phyloP scores from a whole-genome alignment of 495 filamentous ascomycete genomes.

The Alectoria sarmentosa region DNA sequence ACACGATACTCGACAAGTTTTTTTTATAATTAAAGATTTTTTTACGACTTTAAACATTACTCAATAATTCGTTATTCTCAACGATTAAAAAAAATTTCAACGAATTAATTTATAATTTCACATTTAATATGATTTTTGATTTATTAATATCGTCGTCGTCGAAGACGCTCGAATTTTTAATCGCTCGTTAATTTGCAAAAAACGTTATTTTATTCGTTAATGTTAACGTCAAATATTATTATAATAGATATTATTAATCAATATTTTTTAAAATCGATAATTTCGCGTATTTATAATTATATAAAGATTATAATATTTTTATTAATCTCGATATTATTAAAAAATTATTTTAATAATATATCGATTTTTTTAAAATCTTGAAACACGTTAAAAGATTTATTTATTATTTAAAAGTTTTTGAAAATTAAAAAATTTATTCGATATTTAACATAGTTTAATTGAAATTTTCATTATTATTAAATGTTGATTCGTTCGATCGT shows the following conservation, averaged over 20 bases:
- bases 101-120: background rate
- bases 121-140: background rate
- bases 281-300: background rate
- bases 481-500: background rate
- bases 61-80: no score
- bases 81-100: no score
- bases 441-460: background rate
- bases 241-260: background rate
- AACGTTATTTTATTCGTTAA: background rate
- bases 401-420: background rate
- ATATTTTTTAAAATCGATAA: background rate
- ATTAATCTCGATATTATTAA: background rate
- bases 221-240: background rate
- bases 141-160: background rate
- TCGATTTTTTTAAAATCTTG: background rate
- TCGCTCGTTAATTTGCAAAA: background rate
- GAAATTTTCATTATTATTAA: background rate
- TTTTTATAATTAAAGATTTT: no score
- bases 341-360: constrained; percentile 3
- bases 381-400: background rate
- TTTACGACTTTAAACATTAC: no score
- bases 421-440: background rate
- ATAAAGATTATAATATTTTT: constrained; percentile 1
- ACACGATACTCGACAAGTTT: no score
- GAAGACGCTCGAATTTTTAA: background rate